Conservation (phyloP, 73 alveolate species). For the Paramecium tetraurelia region DNA sequence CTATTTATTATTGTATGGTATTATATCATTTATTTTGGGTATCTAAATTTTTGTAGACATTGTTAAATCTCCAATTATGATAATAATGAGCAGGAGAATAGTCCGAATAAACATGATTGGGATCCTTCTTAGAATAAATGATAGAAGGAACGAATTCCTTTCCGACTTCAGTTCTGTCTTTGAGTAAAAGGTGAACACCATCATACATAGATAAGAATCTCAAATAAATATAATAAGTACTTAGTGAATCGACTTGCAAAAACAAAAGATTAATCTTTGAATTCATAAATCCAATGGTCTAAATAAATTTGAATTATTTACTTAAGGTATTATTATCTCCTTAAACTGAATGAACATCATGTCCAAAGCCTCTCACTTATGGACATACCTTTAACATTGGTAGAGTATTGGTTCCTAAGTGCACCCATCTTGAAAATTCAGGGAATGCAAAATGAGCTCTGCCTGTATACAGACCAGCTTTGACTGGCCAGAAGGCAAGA, state of each 20-base stretch:
- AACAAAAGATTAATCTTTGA: slow-evolving; percentile 52
- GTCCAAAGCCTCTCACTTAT: slow-evolving; percentile 78
- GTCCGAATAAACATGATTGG: slow-evolving; percentile 55
- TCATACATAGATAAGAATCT: slow-evolving; percentile 77
- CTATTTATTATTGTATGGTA: neutral
- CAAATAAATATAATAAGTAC: slow-evolving; percentile 3
- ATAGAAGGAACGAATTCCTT: slow-evolving; percentile 48
- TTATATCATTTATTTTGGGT: neutral
- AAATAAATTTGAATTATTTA: neutral
- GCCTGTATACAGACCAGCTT: slow-evolving; percentile 68
- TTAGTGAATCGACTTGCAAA: slow-evolving; percentile 53
- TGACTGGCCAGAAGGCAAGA: slow-evolving; percentile 78
- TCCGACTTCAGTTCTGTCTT: slow-evolving; percentile 84
- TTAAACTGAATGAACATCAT: slow-evolving; percentile 59
- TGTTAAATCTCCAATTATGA: slow-evolving; percentile 64
- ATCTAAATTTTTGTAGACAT: slow-evolving; percentile 39
- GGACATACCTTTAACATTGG: slow-evolving; percentile 86
- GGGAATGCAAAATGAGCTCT: slow-evolving; percentile 79
- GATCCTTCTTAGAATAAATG: slow-evolving; percentile 49
- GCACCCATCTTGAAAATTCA: slow-evolving; percentile 85
- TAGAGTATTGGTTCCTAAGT: slow-evolving; percentile 79
- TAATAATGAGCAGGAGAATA: slow-evolving; percentile 62
- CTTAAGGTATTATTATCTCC: slow-evolving; percentile 73
- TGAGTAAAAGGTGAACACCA: slow-evolving; percentile 76
- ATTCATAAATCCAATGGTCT: slow-evolving; percentile 82